A percentile compares a stretch with the other conserved stretches of the same genome.
phyloP scores from a whole-genome alignment of 2,329 filamentous ascomycete species.

The Hypoxylon sp. region DNA sequence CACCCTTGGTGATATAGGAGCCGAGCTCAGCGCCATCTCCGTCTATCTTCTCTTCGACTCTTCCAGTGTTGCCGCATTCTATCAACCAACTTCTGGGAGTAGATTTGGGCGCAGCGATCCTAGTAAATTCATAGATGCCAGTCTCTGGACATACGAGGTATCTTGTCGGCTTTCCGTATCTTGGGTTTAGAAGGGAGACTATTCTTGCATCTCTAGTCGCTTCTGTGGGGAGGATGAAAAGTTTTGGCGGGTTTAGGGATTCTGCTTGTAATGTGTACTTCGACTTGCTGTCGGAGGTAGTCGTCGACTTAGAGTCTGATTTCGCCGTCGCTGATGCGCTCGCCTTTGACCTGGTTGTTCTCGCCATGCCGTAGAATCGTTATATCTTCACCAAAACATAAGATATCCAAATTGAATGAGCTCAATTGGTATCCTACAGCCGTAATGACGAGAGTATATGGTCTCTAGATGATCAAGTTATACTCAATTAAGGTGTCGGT shows the following conservation, averaged over 20 bases:
- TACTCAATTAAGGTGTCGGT: background rate
- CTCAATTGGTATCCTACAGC: constrained; percentile 1
- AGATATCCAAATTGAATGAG: background rate
- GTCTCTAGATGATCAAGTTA: constrained; percentile 5
- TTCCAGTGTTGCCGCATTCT: constrained; percentile 53
- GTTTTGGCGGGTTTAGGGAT: constrained; percentile 62
- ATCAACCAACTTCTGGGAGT: constrained; percentile 75
- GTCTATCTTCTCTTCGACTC: constrained; percentile 40
- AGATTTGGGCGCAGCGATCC: constrained; percentile 66
- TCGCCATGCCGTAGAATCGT: constrained; percentile 60
- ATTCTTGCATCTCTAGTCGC: constrained; percentile 69
- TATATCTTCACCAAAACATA: constrained; percentile 14
- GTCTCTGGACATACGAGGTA: constrained; percentile 74
- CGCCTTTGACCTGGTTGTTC: constrained; percentile 64
- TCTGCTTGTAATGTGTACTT: constrained; percentile 61
- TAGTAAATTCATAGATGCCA: constrained; percentile 76
- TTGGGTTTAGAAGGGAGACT: constrained; percentile 72
- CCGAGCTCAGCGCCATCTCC: constrained; percentile 50
- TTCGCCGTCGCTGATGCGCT: constrained; percentile 51
- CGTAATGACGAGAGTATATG: background rate
- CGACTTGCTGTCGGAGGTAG: constrained; percentile 52
- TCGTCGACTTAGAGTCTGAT: constrained; percentile 48
- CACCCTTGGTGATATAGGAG: constrained; percentile 70
- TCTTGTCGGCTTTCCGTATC: constrained; percentile 67
- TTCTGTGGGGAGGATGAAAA: constrained; percentile 74